Base-by-base conservation (phyloP, 331 rosid genomes). In the Malus hybrid region DNA sequence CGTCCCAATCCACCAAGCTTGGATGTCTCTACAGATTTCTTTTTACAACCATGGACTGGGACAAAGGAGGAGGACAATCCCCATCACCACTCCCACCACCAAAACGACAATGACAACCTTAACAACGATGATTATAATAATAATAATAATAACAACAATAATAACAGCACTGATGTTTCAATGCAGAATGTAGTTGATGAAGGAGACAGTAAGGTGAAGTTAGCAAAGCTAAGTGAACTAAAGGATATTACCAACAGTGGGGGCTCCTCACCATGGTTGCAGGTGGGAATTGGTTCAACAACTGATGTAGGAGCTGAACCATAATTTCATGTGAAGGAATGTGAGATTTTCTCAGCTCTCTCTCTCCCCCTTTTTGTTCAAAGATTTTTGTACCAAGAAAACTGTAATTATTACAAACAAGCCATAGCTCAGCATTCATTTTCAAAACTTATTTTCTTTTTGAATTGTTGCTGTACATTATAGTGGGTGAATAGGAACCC, bases 191-290 rank as follows among this genome's bases (percentile, higher is more conserved):
- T 77, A 71, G 97, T 89, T 34, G 92, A 89, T 9, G 96, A 90
- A 81, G 96, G 81, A 10, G 97, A 94, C 79, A 92, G 90, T 73
- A 90, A 83, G 85, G 81, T 84, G 67, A 90, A 90, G 81, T 81
- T 92, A 77, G 92, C 97, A 14, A 94, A 94, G 83, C 85, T 94
- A 46, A 83, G 99, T 83, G 97, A 91, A 80, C 81, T 91, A 46
- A 91, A 91, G 82, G 95, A 93, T 59, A 87, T 87, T 22, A 90
- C 69, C 70, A 75, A 68, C 50, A 85, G 87, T 81, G 92, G 90
- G 65, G 87, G 82, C 78, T 86, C 93, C 69, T 88, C 97, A 5
- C 89, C 92, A 55, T 94, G 99, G 99, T 83, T 94, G 86, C 97
- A 94, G 77, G 92, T 94, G 61, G 99, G 97, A 74, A 87, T 94